Percentiles rank a stretch among this genome's conserved stretches.
Evolutionary conservation across 1,284 basidiomycete species (phyloP).

Genomic region (Boletus mariae): DNA sequence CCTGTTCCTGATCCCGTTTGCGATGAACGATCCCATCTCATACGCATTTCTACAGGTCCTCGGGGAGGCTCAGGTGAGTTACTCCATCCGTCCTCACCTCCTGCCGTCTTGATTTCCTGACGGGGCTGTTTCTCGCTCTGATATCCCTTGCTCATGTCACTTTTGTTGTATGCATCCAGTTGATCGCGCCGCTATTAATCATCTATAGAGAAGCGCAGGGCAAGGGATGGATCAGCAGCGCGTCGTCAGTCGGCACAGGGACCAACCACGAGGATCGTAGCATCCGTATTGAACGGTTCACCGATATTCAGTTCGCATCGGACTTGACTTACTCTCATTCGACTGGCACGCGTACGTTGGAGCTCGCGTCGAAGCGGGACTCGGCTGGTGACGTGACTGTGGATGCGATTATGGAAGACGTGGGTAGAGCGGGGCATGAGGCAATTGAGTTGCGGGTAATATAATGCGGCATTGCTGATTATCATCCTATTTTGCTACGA

Average conservation of each 20-base stretch:
- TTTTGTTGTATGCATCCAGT: slow-evolving; percentile 7
- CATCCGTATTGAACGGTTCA: slow-evolving; percentile 21
- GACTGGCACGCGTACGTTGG: background rate
- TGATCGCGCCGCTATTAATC: slow-evolving; percentile 29
- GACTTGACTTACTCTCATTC: slow-evolving; percentile 9
- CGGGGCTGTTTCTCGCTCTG: too few species aligned
- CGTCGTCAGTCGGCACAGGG: slow-evolving; percentile 5
- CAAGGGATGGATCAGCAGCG: slow-evolving; percentile 28
- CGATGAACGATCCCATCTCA: slow-evolving; percentile 11
- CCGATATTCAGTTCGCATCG: slow-evolving; percentile 28
- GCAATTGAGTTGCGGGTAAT: slow-evolving; percentile 61
- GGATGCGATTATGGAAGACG: slow-evolving; percentile 1
- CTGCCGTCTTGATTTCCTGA: background rate
- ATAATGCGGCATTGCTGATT: background rate
- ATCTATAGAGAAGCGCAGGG: slow-evolving; percentile 29
- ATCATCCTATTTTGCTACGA: background rate
- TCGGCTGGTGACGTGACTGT: background rate
- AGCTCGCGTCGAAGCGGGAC: slow-evolving; percentile 10
- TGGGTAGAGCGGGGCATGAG: slow-evolving; percentile 27
- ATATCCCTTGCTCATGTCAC: background rate
- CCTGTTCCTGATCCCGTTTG: slow-evolving; percentile 27
- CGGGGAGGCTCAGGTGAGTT: slow-evolving; percentile 27
- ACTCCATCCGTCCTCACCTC: background rate
- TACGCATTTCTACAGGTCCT: slow-evolving; percentile 27
- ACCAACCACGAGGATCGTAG: slow-evolving; percentile 3